These are phyloP conservation scores for Saccharomycopsis fermentans DNA, from an alignment of 805 yeast species.

Conservation along the genomic window DNA sequence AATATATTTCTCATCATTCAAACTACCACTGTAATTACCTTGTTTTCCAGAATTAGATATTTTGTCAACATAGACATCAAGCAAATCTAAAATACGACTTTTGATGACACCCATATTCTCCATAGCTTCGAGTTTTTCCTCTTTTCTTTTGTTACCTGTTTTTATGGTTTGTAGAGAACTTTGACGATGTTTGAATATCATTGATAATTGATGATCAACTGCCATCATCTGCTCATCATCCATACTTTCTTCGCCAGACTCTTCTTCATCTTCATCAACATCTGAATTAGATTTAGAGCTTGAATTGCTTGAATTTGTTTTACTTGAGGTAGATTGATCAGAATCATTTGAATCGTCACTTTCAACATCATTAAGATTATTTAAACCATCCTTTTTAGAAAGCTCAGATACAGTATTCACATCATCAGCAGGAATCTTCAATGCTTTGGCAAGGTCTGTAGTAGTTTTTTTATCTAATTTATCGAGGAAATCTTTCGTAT, in stretches of 20 bases:
- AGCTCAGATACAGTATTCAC: neutral
- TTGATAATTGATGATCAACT: constrained; percentile 72
- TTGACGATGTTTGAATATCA: constrained; percentile 75
- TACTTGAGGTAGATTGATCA: constrained; percentile 17
- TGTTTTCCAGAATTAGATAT: constrained; percentile 23
- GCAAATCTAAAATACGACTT: constrained; percentile 63
- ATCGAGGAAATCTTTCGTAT: constrained; percentile 18
- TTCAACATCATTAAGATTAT: neutral
- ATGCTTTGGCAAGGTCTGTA: constrained; percentile 16
- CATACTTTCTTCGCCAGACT: constrained; percentile 30
- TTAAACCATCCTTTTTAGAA: constrained; percentile 42
- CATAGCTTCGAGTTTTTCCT: constrained; percentile 68
- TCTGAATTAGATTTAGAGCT: constrained; percentile 46
- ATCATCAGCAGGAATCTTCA: constrained; percentile 11
- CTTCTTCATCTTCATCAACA: constrained; percentile 25
- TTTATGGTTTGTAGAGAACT: constrained; percentile 43
- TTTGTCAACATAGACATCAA: constrained; percentile 52
- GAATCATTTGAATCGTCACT: neutral
- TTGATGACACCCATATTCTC: constrained; percentile 74
- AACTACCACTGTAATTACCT: neutral
- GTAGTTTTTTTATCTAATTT: constrained; percentile 16
- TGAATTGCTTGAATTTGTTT: constrained; percentile 36
- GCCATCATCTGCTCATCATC: constrained; percentile 78
- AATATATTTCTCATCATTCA: constrained; percentile 26
- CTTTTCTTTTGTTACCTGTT: constrained; percentile 60